Base-by-base conservation (phyloP, 352 stramenopile genomes). In the Phytophthora hibernalis region DNA sequence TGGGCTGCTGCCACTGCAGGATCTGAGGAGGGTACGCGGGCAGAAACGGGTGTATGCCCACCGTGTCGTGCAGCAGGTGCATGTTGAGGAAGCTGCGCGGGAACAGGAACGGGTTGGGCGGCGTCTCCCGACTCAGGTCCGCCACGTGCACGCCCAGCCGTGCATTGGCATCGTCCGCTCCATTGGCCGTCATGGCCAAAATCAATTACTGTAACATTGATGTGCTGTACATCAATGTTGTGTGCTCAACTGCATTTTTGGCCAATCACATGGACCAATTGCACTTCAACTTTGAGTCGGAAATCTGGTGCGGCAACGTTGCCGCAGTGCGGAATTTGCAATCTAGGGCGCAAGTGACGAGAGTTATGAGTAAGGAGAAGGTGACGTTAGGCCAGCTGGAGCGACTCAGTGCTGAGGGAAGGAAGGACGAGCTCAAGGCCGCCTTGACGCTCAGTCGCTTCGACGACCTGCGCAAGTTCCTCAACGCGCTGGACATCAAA, bases 91-190 rank as follows among this genome's bases (percentile, higher is more conserved):
- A 82, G 37, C 57, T 83, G 26, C 83, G 85, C 48, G 87, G 87
- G 68, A 92, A 95, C 47, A 93, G 65, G 73, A 95, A 95, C 35
- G 79, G 73, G 66, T 92, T 92, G n/a, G 84, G 85, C 57, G 87
- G 85, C 45, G 13, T 65, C 49, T 83, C 80, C 28, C 68, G 70
- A 59, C 77, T 82, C 66, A 93, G 56, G 55, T 92, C 78, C 55
- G 76, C 80, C 43, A 82, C 57, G 62, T 73, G 85, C 26, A 92
- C 56, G 53, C 85, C 85, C 58, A 89, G 66, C 49, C 55, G 62
- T 42, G 72, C 72, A 61, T 93, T 93, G 20, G 68, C 62, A 47
- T 92, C 82, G 44, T 70, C 67, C 20, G 40, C 58, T 61, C 38
- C 59, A 69, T 77, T 61, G 24, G 24, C 44, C 16, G 38, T n/a